Percentiles rank a stretch among this genome's conserved stretches.
phyloP scores from a whole-genome alignment of 2,329 filamentous ascomycete species.

The Ramichloridium luteum region DNA sequence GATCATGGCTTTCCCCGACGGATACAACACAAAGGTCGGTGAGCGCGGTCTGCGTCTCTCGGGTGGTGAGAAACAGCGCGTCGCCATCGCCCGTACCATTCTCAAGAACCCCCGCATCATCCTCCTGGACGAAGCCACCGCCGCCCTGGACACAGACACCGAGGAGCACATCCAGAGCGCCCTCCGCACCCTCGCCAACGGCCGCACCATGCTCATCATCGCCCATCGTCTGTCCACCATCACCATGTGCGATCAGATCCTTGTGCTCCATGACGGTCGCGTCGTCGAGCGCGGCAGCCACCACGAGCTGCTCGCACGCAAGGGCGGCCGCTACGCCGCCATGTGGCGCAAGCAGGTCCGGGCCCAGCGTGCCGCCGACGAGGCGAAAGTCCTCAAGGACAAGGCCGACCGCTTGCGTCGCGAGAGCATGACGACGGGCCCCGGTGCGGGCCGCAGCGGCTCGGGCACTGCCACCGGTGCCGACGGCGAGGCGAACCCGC shows the following conservation, averaged over 20 bases:
- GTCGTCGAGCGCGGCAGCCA: slow-evolving; percentile 42
- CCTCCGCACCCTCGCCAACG: slow-evolving; percentile 66
- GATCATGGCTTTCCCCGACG: slow-evolving; percentile 77
- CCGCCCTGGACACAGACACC: slow-evolving; percentile 80
- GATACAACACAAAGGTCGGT: slow-evolving; percentile 80
- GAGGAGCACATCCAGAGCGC: slow-evolving; percentile 88
- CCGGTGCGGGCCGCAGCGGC: slow-evolving; percentile 17
- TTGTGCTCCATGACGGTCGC: slow-evolving; percentile 41
- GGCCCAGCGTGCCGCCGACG: slow-evolving; percentile 37
- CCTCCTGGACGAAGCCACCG: slow-evolving; percentile 85
- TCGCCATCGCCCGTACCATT: slow-evolving; percentile 86
- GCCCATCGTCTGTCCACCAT: slow-evolving; percentile 55
- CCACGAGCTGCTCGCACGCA: slow-evolving; percentile 36
- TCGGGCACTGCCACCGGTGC: no score
- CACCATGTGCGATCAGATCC: slow-evolving; percentile 43
- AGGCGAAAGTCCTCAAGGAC: slow-evolving; percentile 37
- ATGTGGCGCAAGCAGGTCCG: slow-evolving; percentile 44
- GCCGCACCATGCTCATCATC: slow-evolving; percentile 88
- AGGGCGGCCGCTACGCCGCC: slow-evolving; percentile 32
- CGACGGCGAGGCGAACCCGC: slow-evolving; percentile 25
- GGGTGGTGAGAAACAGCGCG: slow-evolving; percentile 84
- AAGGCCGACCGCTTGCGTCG: slow-evolving; percentile 37
- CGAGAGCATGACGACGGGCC: slow-evolving; percentile 35
- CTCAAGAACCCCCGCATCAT: slow-evolving; percentile 87
- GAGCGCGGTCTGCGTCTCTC: slow-evolving; percentile 78